A percentile compares a stretch with the other conserved stretches of the same genome.
Evolutionary conservation across 2,329 filamentous ascomycete genomes (phyloP).

Genomic region (Huntiella bhutanensis): DNA sequence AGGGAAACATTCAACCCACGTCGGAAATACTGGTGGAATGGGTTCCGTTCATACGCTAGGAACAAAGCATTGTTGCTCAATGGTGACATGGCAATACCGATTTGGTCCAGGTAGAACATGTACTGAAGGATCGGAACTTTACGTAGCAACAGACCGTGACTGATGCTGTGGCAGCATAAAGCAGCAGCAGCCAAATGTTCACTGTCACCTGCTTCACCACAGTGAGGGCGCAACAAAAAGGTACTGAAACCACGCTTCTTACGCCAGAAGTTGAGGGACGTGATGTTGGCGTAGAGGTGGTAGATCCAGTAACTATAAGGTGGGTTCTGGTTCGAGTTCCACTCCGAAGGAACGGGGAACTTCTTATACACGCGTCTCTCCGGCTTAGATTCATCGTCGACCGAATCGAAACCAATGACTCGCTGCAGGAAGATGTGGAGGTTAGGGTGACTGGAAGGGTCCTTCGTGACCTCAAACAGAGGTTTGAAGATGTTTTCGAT

Average conservation of each 20-base stretch:
- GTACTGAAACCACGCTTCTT: slow-evolving; percentile 90
- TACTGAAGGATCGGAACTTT: slow-evolving; percentile 94
- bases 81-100: slow-evolving; percentile 98
- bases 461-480: slow-evolving; percentile 80
- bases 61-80: slow-evolving; percentile 96
- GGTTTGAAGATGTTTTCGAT: slow-evolving; percentile 84
- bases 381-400: slow-evolving; percentile 94
- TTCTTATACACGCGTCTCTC: slow-evolving; percentile 90
- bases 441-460: slow-evolving; percentile 75
- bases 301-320: slow-evolving; percentile 99
- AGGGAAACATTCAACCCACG: slow-evolving; percentile 88
- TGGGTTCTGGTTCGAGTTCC: slow-evolving; percentile 86
- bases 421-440: slow-evolving; percentile 86
- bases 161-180: slow-evolving; percentile 90
- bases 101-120: slow-evolving; percentile 93
- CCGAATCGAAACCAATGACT: slow-evolving; percentile 91
- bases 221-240: slow-evolving; percentile 80
- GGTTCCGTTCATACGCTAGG: slow-evolving; percentile 89
- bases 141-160: slow-evolving; percentile 75
- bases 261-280: slow-evolving; percentile 79
- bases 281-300: slow-evolving; percentile 85
- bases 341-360: slow-evolving; percentile 74
- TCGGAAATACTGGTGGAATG: slow-evolving; percentile 88
- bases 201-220: slow-evolving; percentile 88
- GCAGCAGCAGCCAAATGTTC: slow-evolving; percentile 87